Evolutionary conservation across 2,329 filamentous ascomycete species (phyloP), one percentile per base, ranked within the genome.

Genomic region (Graphilbum fragrans): DNA sequence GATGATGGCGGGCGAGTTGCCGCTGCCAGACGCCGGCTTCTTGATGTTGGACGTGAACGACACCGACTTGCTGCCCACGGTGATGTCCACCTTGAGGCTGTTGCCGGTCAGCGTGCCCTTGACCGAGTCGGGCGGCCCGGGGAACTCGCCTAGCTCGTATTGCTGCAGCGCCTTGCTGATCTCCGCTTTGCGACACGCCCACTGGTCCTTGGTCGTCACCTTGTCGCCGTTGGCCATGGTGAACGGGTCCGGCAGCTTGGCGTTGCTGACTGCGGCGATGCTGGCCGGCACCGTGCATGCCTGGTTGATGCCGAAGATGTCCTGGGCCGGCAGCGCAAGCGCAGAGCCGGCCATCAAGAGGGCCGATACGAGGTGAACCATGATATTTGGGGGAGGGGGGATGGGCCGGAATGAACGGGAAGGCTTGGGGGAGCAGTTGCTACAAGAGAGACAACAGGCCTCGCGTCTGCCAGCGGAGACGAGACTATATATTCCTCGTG

Each of bases 1-100:
- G 50, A 78, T 74, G 55, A 79, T 70, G 45, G 72, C 73, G 7
- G 72, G 70, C 25, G 53, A 63, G 31, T 20, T 27, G 27, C 38
- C 41, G 9, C 35, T 31, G 32, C 39, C 39, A 41, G 68, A 65
- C 21, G 53, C 58, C 7, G 61, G 58, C 52, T 64, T 63, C 31
- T 45, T 56, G 56, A 73, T 64, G 27, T 56, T 53, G 4, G 62
- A 61, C 33, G 55, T 59, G 54, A 69, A 67, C 8, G 62, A 64
- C 37, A 67, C 63, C 20, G 61, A 62, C 50, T 66, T 66, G 47
- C 61, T 60, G 36, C 58, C 61, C 14, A 65, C 62, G 14, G 61
- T 64, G 33, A 67, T 59, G 48, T 55, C 62, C 48, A 74, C 63
- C 3, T 58, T 64, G 44, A 72, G 53, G 23, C 55, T 59, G 45